These are phyloP conservation scores for Ceratonia siliqua DNA, from an alignment of 306 rosid species.

Conservation along the genomic window DNA sequence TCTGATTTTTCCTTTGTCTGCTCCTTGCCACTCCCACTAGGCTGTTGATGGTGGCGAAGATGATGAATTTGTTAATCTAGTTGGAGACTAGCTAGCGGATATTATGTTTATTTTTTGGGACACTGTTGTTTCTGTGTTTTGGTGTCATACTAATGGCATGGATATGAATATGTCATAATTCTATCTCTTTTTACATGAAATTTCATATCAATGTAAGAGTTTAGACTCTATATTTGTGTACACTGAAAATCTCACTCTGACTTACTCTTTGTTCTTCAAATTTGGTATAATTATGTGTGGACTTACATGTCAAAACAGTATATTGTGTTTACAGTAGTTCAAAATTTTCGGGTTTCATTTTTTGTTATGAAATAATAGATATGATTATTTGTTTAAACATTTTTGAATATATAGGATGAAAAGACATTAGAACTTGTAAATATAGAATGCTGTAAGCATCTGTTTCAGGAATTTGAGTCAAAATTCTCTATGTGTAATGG, in stretches of 20 bases:
- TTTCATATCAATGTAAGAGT: background rate
- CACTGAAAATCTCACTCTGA: background rate
- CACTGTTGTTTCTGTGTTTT: background rate
- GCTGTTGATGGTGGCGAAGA: background rate
- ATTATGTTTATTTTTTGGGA: background rate
- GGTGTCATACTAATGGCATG: background rate
- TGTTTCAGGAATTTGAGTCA: background rate
- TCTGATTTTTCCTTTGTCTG: background rate
- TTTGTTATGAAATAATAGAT: background rate
- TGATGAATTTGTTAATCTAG: background rate
- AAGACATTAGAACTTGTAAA: background rate
- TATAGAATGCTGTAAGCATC: background rate
- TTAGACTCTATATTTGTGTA: background rate
- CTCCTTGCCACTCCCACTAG: background rate
- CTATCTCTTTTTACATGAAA: background rate
- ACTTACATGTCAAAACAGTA: constrained; percentile 1
- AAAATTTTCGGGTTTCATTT: background rate
- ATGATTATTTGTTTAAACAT: background rate
- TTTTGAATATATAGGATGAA: constrained; percentile 4
- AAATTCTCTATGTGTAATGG: background rate
- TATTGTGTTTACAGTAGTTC: constrained; percentile 8
- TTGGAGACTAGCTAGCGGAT: background rate
- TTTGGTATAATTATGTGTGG: constrained; percentile 18
- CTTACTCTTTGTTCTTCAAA: background rate
- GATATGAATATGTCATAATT: background rate